Evolutionary conservation across 2,329 filamentous ascomycete genomes (phyloP).

Genomic region (Xylariaceae sp.): DNA sequence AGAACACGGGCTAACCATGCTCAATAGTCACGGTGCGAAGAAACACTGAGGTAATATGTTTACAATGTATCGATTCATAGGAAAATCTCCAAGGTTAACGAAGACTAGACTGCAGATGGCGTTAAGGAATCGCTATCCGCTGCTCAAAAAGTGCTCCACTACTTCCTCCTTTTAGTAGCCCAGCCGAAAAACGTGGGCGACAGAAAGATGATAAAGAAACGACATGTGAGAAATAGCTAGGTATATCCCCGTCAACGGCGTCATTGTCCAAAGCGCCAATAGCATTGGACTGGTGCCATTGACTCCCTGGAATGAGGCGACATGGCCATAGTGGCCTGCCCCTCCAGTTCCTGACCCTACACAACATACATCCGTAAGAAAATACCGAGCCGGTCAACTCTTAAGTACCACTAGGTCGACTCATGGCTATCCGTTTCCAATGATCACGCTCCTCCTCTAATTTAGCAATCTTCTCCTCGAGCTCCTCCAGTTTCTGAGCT

Average conservation of each 20-base stretch:
- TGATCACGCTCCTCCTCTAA: slow-evolving; percentile 70
- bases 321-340: slow-evolving; percentile 33
- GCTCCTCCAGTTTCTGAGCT: slow-evolving; percentile 73
- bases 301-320: slow-evolving; percentile 33
- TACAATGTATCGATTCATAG: too few relatives aligned
- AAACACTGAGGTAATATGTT: too few relatives aligned
- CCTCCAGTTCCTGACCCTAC: slow-evolving; percentile 45
- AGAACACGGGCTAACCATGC: too few relatives aligned
- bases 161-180: slow-evolving; percentile 4
- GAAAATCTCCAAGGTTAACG: background rate
- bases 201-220: slow-evolving; percentile 23
- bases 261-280: slow-evolving; percentile 33
- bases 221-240: slow-evolving; percentile 31
- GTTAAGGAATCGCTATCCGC: background rate
- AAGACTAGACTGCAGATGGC: background rate
- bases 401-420: slow-evolving; percentile 38
- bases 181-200: background rate
- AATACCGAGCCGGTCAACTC: slow-evolving; percentile 32
- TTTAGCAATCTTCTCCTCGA: slow-evolving; percentile 76
- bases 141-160: background rate
- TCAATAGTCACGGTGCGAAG: too few relatives aligned
- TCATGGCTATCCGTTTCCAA: slow-evolving; percentile 65
- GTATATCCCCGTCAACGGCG: slow-evolving; percentile 33
- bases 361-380: slow-evolving; percentile 39
- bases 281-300: slow-evolving; percentile 37